Base-by-base conservation (phyloP, 192 early-diverging fungal genomes). In the Dissophora globulifera region DNA sequence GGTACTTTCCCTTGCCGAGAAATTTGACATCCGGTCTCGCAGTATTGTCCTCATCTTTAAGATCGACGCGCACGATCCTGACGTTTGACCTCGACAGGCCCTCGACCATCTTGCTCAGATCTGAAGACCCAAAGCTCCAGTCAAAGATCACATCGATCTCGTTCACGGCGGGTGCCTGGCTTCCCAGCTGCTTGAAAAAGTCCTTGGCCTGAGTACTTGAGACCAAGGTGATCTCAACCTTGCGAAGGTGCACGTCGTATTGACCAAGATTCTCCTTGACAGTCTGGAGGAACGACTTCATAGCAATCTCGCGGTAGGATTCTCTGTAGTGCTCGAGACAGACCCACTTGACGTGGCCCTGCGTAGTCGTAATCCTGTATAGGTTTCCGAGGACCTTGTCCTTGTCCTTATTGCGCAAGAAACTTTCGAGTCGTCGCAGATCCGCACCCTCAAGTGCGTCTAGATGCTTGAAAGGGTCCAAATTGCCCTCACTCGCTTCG, bases 301-400 rank as follows among this genome's bases (percentile, higher is more conserved):
- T 57, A 25, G 55, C 16, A 2, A 42, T 29, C 38, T 57, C 55
- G 15, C 33, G 35, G 8, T 63, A 51, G 33, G 49, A 38, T 17
- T 12, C 26, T 3, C 57, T 40, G 45, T 50, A 62, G 29, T 71
- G 69, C 16, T 62, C 60, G 19, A 62, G 31, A 33, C 69, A 71
- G 26, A 71, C 69, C 69, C 69, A 71, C 17, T 71, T 71, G 32
- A 71, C 69, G 19, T 71, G 58, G 19, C 69, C 59, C 20, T 56
- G 6, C 0, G 43, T n/a, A 17, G 69, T 71, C 20, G 52, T 56
- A 15, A 58, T 29, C 15, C 69, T 41, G 53, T 57, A 71, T 1
- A 71, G 38, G 31, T 71, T 62, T 16, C 69, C 69, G 35, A 71
- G 8, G 8, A 62, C 46, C 25, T 50, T 71, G 29, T 35, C 22